Percentiles rank a stretch among this genome's conserved stretches.
These are phyloP conservation scores for Beauveria sp. DNA, from an alignment of 2,329 filamentous ascomycete species.

Conservation along the genomic window DNA sequence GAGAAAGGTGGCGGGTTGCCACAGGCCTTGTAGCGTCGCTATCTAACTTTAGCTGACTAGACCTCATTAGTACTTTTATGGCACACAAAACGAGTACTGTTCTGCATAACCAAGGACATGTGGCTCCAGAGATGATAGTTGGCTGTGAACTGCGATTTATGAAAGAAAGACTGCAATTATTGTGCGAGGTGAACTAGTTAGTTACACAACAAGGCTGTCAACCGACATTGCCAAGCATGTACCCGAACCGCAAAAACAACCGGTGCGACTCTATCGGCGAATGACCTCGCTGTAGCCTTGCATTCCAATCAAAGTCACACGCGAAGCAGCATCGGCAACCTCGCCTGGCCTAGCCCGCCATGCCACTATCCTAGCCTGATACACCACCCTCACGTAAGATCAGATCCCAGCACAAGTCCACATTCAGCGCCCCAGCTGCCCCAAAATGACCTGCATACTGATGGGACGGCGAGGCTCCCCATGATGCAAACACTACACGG, in stretches of 20 bases:
- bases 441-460: not conserved
- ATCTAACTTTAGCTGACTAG: too few relatives aligned
- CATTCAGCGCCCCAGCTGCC: not conserved
- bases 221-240: not conserved
- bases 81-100: too few relatives aligned
- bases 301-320: not conserved
- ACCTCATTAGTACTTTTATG: too few relatives aligned
- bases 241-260: not conserved
- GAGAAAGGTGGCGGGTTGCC: not conserved
- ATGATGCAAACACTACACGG: not conserved
- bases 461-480: not conserved
- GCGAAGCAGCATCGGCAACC: not conserved
- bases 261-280: not conserved
- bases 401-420: not conserved
- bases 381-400: conserved; percentile 6
- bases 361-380: not conserved
- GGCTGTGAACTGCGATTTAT: too few relatives aligned
- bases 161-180: too few relatives aligned
- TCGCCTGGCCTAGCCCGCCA: not conserved
- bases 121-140: too few relatives aligned
- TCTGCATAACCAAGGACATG: too few relatives aligned
- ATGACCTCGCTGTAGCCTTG: not conserved
- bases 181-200: too few relatives aligned
- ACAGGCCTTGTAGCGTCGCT: not conserved
- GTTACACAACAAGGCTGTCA: too few relatives aligned